Evolutionary conservation across 129 eudicot genomes (phyloP), one percentile per base, ranked within the genome.

Genomic region (Flaveria linearis): DNA sequence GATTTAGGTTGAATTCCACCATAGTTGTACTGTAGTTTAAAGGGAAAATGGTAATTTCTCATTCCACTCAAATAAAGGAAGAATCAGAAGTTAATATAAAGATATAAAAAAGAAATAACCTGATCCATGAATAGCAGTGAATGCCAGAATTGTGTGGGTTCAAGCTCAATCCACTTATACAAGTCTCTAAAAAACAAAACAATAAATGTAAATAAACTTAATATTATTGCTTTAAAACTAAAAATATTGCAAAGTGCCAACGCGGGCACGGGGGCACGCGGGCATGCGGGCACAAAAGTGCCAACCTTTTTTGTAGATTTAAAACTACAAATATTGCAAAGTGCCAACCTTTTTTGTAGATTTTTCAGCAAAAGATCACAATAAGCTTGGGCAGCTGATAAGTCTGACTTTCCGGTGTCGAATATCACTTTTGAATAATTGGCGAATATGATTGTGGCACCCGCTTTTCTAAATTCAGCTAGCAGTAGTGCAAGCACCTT

Each of bases 101-200:
- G 22, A 63, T 17, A 4, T 3, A 20, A 71, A 64, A 71, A 64
- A 20, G 42, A 79, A 42, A 85, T 78, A 69, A 95, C 99, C 96
- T 91, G 97, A 82, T 95, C 96, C 99, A 91, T 95, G 78, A 95
- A 95, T 56, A 95, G 91, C 76, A 95, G 68, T 73, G 96, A 91
- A 84, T 95, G 90, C 96, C 96, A 95, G 75, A 87, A 95, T 77
- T 91, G 96, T 63, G 84, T 69, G 39, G 99, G 97, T 74, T 95
- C 99, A 78, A 95, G 87, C 88, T 95, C 97, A 76, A 95, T 89
- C 97, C 96, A 95, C 82, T 91, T 94, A 74, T 91, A 95, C 25
- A 95, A 74, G 75, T 95, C 97, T 76, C 99, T 95, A 46, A n/a
- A 66, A 51, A 73, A 62, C 3, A 11, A 56, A 56, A 28, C 51